Conservation (phyloP, 352 stramenopile genomes). For the Thraustochytrium striatum region DNA sequence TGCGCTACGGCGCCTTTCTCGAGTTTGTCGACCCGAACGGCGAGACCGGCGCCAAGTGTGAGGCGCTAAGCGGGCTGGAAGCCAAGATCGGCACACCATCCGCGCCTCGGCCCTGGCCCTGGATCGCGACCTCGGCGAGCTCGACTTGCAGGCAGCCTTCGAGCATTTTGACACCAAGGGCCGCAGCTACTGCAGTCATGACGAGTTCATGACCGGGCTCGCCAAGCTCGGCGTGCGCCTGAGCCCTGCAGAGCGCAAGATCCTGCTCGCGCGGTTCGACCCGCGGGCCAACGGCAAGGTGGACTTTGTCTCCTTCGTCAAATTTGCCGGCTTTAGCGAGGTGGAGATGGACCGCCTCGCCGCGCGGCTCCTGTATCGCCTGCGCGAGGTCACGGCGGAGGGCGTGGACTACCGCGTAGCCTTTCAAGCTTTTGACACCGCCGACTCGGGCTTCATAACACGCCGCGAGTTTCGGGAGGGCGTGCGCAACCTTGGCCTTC, state of each 20-base stretch:
- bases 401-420: neutral
- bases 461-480: conserved; percentile 7
- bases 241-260: neutral
- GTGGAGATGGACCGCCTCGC: conserved; percentile 34
- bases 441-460: neutral
- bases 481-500: neutral
- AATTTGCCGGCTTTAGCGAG: conserved; percentile 18
- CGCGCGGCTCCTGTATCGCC: neutral
- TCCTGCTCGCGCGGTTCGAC: conserved; percentile 21
- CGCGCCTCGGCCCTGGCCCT: neutral
- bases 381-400: conserved; percentile 17
- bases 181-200: conserved; percentile 4
- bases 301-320: conserved; percentile 16
- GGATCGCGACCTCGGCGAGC: neutral
- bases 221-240: neutral
- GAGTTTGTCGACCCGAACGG: conserved; percentile 35
- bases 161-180: neutral
- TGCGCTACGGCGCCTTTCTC: conserved; percentile 39
- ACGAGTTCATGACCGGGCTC: conserved; percentile 18
- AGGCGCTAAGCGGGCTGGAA: conserved; percentile 25
- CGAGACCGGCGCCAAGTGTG: neutral
- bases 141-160: conserved; percentile 29
- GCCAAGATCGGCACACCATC: conserved; percentile 24
- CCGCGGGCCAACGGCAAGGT: conserved; percentile 11
- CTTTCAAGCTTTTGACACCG: conserved; percentile 8